A percentile compares a stretch with the other conserved stretches of the same genome.
Conservation (phyloP, 441 rosid species). For the Populus tomentosa region DNA sequence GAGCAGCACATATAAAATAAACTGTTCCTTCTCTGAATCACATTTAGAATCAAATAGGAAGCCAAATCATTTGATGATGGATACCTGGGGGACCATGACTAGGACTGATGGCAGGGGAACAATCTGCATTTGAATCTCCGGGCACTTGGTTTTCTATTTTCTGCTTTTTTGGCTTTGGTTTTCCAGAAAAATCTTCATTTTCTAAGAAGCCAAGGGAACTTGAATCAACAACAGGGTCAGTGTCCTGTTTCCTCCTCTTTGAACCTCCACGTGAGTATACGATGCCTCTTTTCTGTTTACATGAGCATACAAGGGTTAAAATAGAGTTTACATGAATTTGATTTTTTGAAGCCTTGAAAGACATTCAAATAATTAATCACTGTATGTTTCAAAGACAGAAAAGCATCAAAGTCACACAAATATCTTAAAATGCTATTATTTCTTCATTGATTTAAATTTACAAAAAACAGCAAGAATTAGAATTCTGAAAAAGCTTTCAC, state of each 20-base stretch:
- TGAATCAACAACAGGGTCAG: conserved; percentile 13
- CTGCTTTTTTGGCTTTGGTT: conserved; percentile 20
- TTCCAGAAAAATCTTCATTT: conserved; percentile 17
- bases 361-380: background rate
- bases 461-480: background rate
- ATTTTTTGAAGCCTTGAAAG: background rate
- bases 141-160: conserved; percentile 24
- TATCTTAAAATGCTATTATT: background rate
- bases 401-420: background rate
- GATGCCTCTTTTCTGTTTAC: conserved; percentile 56
- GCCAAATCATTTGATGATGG: background rate
- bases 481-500: background rate
- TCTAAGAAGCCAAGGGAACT: conserved; percentile 4
- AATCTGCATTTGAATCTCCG: conserved; percentile 18
- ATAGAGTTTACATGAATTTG: background rate
- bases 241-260: conserved; percentile 34
- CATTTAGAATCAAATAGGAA: background rate
- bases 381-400: background rate
- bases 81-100: conserved; percentile 31
- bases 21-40: background rate
- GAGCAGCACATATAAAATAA: no score
- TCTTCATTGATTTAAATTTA: background rate
- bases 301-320: background rate
- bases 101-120: conserved; percentile 12
- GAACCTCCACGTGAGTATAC: conserved; percentile 26